Evolutionary conservation across 2,329 filamentous ascomycete genomes (phyloP), one percentile per base, ranked within the genome.

Genomic region (Fusarium coffeatum): DNA sequence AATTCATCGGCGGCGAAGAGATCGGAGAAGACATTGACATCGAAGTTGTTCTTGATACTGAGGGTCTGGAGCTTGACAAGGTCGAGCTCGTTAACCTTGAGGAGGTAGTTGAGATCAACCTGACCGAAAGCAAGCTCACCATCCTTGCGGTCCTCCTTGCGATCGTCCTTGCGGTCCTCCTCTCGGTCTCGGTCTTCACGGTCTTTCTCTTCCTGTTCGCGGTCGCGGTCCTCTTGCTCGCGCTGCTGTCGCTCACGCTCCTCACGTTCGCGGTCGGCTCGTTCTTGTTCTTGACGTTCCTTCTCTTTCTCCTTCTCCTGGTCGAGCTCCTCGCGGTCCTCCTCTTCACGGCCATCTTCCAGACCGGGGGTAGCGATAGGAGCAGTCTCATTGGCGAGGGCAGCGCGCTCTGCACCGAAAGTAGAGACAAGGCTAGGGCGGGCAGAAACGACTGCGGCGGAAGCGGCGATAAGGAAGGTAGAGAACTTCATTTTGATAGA

Each of bases 401-500:
- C 48, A 30, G 66, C 45, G 20, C 66, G 56, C 20, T 30, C 45
- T 45, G 55, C 45, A 3, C 41, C 43, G 30, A 55, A 47, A 2
- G 43, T 78, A 56, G 82, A 77, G 62, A 78, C 71, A 62, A 77
- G 71, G 77, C 80, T 57, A 78, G 85, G 84, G 50, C 83, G 82
- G 53, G 84, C 84, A 55, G 76, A 70, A 66, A 78, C 82, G 66
- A 85, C 73, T 66, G 83, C 81, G 69, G 83, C 83, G 57, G 85
- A 78, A 61, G 79, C 78, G 76, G 81, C 78, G 74, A 80, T 74
- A 77, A 87, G 64, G 77, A 86, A 73, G 68, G 79, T 80, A 54
- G 81, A 76, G 78, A 80, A 77, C 82, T 86, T 84, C 85, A 87
- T 87, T 71, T 81, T 85, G 82, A 77, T 59, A 69, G 15, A 65